phyloP scores from a whole-genome alignment of 352 stramenopile species.

The Globisporangium heterothallicum region DNA sequence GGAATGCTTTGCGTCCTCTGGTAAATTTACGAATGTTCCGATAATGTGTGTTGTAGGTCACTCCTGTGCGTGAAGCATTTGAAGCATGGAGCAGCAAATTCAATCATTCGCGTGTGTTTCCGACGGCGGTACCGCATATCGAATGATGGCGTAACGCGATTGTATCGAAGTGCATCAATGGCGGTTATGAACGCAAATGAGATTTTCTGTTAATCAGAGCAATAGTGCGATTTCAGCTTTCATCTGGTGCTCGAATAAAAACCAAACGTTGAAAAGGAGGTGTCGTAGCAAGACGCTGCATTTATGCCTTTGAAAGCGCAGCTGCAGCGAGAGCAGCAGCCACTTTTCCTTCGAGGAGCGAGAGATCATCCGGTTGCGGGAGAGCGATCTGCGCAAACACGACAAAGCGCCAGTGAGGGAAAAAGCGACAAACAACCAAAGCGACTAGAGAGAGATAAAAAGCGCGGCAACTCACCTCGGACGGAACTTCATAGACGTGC shows the following conservation, averaged over 20 bases:
- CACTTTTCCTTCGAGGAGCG: constrained; percentile 60
- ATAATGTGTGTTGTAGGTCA: constrained; percentile 18
- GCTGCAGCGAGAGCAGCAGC: constrained; percentile 39
- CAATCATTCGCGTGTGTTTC: constrained; percentile 41
- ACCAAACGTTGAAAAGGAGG: no score
- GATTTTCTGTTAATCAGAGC: no score
- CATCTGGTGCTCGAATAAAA: background rate
- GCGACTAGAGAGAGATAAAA: background rate
- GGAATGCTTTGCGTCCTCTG: background rate
- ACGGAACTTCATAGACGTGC: constrained; percentile 74
- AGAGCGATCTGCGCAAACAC: constrained; percentile 45
- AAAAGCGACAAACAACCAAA: background rate
- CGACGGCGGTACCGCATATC: constrained; percentile 6
- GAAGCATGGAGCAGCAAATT: constrained; percentile 44
- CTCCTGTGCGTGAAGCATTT: constrained; percentile 48
- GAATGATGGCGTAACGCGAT: background rate
- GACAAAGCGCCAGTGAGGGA: constrained; percentile 9
- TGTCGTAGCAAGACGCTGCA: no score
- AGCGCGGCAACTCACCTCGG: constrained; percentile 43
- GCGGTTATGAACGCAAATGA: background rate
- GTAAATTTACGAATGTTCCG: background rate
- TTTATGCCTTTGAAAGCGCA: constrained; percentile 37
- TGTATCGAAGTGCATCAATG: no score
- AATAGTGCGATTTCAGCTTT: no score
- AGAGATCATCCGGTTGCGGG: constrained; percentile 55